Evolutionary conservation across 169 alveolate genomes (phyloP), one percentile per base, ranked within the genome.

Genomic region (Babesia divergens): DNA sequence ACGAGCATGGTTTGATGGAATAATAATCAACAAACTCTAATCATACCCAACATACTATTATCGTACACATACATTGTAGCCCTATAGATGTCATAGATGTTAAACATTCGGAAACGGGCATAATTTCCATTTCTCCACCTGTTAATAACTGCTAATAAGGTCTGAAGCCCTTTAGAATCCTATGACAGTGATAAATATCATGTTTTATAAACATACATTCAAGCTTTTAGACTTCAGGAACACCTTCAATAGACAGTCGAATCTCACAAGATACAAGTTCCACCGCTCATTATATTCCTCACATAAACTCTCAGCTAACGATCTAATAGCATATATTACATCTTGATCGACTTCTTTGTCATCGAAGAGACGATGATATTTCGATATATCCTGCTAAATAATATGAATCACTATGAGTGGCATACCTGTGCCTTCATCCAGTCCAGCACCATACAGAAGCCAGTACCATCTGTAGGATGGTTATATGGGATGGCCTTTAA

Each of bases 71-170:
- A 66, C 77, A 7, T 14, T 20, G 8, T 54, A 51, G 49, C 51
- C 28, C 24, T 69, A 42, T 47, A 69, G 38, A 42, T 2, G 29
- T 69, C 82, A 49, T 69, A 69, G 16, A 69, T 20, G 56, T 34
- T 50, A 32, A 46, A 24, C 38, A 18, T 13, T 43, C 35, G 28
- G 3, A 69, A 69, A 13, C 56, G 16, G 1, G 72, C 16, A 26
- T 24, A 14, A 24, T 18, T 24, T 7, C 42, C 34, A n/a, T 69
- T 50, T 20, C 82, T 43, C 82, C 82, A 69, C 11, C 7, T 29
- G 50, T 38, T 16, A 4, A 56, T 38, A 0, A 56, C 67, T 5
- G 6, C 1, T 22, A 56, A 20, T 38, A 56, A 22, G 3, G 53
- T 18, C 3, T 32, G 1, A 47, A 56, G 6, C n/a, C 26, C 53